Base-by-base conservation (phyloP, 495 filamentous ascomycete genomes). In the Letharia lupina region DNA sequence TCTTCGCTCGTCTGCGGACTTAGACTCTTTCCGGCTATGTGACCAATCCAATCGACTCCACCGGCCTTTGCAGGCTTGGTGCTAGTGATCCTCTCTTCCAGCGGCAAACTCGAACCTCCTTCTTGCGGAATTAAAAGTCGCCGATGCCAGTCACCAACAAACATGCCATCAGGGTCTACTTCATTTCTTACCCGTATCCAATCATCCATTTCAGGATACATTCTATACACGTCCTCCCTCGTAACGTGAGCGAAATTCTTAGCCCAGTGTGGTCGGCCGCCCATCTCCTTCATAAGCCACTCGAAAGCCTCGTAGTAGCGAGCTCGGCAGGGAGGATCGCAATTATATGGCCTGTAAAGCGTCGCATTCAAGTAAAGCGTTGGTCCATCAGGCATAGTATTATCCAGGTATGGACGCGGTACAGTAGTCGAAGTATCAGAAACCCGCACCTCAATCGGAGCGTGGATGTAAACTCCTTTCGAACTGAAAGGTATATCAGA, bases 331-430 rank as follows among this genome's bases (percentile, higher is more conserved):
- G 91, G 88, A 28, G 93, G 93, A 73, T 97, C 90, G 41, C 79
- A 81, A 70, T 84, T 78, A 74, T 96, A 97, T 1, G 94, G 91
- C 9, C 94, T 82, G 77, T 98, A 98, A 67, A 98, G 87, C 16
- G 93, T 96, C 20, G 94, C 93, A 70, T 98, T 98, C 63, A 98
- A 84, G 74, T 96, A 98, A 20, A 98, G 83, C 1, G 93, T 94
- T 10, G 94, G 89, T 4, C 83, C 87, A 64, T 87, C 82, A 16
- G 73, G 70, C 52, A 74, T 78, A 3, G 84, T 87, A 60, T 84
- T 89, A 75, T 98, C 95, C 31, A 98, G 85, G 75, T 84, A 91
- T 3, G 93, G 89, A 18, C 89, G 83, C 52, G 83, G 81, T 37
- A 59, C n/a, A 67, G 73, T 78, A 35, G 77, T 80, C 2, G 86